phyloP scores from a whole-genome alignment of 169 alveolate genomes.

The Ichthyophthirius multifiliis region DNA sequence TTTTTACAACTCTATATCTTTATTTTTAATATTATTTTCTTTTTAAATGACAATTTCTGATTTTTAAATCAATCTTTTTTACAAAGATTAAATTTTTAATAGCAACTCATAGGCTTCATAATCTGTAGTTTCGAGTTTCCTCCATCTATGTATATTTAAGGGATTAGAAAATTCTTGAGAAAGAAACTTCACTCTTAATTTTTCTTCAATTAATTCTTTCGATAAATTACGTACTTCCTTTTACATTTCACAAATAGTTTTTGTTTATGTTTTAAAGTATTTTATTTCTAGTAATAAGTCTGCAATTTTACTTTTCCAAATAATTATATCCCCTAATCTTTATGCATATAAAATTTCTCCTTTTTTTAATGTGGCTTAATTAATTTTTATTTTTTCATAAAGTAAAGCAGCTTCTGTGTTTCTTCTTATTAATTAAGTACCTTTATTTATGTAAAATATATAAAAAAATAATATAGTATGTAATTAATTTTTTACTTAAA shows the following conservation, averaged over 20 bases:
- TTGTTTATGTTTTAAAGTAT: slow-evolving; percentile 69
- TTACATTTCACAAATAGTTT: slow-evolving; percentile 76
- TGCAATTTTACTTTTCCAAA: slow-evolving; percentile 55
- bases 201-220: slow-evolving; percentile 76
- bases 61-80: slow-evolving; percentile 82
- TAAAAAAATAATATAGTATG: background rate
- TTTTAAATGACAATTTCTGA: slow-evolving; percentile 75
- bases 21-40: slow-evolving; percentile 68
- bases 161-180: slow-evolving; percentile 83
- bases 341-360: slow-evolving; percentile 74
- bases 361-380: slow-evolving; percentile 67
- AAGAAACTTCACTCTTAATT: slow-evolving; percentile 72
- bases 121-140: slow-evolving; percentile 85
- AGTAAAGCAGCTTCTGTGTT: slow-evolving; percentile 75
- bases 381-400: slow-evolving; percentile 81
- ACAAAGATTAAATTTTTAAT: slow-evolving; percentile 73
- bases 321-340: slow-evolving; percentile 56
- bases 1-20: slow-evolving; percentile 78
- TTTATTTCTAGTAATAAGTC: slow-evolving; percentile 67
- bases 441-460: background rate
- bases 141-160: slow-evolving; percentile 87
- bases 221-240: slow-evolving; percentile 71
- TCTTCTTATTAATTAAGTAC: slow-evolving; percentile 81
- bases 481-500: slow-evolving; percentile 34
- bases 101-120: slow-evolving; percentile 84